Conservation (phyloP, 257 asterid genomes). For the Solanum rostratum region DNA sequence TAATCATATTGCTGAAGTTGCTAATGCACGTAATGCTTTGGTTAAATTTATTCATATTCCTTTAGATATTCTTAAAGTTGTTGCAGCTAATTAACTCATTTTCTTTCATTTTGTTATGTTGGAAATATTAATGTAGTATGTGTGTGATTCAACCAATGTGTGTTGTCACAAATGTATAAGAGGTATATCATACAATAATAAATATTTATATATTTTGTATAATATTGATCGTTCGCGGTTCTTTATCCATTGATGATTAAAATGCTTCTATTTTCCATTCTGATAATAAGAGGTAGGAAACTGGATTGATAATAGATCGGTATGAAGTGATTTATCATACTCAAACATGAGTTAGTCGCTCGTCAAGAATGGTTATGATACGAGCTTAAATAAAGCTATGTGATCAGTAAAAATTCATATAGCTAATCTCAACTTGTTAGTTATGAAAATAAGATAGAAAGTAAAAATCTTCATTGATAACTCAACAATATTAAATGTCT, state of each 20-base stretch:
- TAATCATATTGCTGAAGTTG: background rate
- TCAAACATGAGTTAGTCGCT: background rate
- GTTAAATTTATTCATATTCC: slow-evolving; percentile 2
- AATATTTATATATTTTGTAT: background rate
- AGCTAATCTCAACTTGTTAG: no score
- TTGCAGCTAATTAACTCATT: background rate
- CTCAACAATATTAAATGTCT: no score
- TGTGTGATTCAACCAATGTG: background rate
- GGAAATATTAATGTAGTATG: background rate
- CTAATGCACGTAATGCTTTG: background rate
- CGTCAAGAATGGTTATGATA: fast-evolving
- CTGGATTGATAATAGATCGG: background rate
- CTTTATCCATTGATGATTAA: background rate
- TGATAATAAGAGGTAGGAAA: background rate
- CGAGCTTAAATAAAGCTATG: background rate
- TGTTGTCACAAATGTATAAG: background rate
- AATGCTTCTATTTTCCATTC: no score
- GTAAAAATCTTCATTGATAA: no score
- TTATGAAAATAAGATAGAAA: no score
- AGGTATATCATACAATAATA: background rate
- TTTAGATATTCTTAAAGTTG: background rate
- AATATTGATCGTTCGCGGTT: background rate
- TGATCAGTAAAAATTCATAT: background rate
- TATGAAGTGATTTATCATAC: background rate
- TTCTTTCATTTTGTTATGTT: background rate